phyloP scores from a whole-genome alignment of 192 early-diverging fungal species.

The Podila verticillata region DNA sequence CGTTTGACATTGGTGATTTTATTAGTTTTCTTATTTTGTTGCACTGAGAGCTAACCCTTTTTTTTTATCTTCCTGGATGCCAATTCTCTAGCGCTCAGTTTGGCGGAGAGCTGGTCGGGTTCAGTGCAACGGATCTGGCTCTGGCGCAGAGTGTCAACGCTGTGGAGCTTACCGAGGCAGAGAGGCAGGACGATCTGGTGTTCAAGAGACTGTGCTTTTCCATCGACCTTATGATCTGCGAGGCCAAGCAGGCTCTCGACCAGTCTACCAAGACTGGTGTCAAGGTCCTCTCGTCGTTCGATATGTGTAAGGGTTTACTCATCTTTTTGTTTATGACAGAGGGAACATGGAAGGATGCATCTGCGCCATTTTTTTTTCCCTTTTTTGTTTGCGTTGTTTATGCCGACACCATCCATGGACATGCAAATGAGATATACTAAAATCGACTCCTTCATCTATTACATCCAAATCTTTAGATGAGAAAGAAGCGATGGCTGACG shows the following conservation, averaged over 20 bases:
- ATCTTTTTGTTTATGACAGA: background rate
- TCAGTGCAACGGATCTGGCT: conserved; percentile 12
- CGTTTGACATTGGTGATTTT: background rate
- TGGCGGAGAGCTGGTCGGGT: conserved; percentile 25
- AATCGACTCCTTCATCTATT: background rate
- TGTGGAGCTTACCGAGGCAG: conserved; percentile 33
- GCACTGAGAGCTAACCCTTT: background rate
- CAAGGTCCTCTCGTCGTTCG: conserved; percentile 43
- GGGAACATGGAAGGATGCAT: too few species aligned
- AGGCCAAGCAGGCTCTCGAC: conserved; percentile 40
- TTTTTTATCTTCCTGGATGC: background rate
- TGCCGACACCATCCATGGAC: background rate
- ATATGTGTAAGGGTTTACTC: conserved; percentile 40
- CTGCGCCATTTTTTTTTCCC: too few species aligned
- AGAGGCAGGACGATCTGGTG: conserved; percentile 38
- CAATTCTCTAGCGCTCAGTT: conserved; percentile 26
- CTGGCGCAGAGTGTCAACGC: conserved; percentile 14
- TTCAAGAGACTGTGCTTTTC: conserved; percentile 37
- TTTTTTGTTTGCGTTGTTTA: background rate
- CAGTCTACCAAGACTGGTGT: conserved; percentile 40
- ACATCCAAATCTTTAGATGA: conserved; percentile 1
- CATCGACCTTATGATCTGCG: conserved; percentile 50
- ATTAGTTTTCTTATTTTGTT: conserved; percentile 1
- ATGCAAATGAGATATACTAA: too few species aligned
- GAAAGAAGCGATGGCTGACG: conserved; percentile 6